Conservation (phyloP, 1,139 yeast species). For the Magnusiomyces fungicola region DNA sequence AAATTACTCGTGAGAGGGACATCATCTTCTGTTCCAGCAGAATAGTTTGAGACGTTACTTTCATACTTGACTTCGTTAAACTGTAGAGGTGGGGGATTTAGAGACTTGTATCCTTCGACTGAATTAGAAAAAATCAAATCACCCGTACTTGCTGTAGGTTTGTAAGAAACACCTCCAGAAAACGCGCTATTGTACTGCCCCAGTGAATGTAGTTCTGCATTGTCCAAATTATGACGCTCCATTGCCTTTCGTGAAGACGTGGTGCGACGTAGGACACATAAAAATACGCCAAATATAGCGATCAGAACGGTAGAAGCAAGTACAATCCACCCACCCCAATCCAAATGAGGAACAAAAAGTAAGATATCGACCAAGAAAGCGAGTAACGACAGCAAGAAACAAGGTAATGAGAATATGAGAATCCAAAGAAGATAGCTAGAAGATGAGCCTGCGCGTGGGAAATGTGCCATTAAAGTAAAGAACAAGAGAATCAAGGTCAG, state of each 20-base stretch:
- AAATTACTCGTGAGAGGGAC: slow-evolving; percentile 15
- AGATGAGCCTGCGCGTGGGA: slow-evolving; percentile 34
- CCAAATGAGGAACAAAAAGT: slow-evolving; percentile 45
- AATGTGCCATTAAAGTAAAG: slow-evolving; percentile 35
- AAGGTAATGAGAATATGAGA: slow-evolving; percentile 39
- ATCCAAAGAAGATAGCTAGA: slow-evolving; percentile 35
- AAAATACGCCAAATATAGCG: slow-evolving; percentile 36
- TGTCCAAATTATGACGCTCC: slow-evolving; percentile 25
- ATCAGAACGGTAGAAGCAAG: slow-evolving; percentile 40
- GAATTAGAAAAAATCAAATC: slow-evolving; percentile 3
- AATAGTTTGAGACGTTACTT: slow-evolving; percentile 10
- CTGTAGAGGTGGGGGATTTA: slow-evolving; percentile 13
- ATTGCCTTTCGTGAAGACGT: slow-evolving; percentile 42
- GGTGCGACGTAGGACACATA: slow-evolving; percentile 47
- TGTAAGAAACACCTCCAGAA: slow-evolving; percentile 8
- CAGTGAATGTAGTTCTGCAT: slow-evolving; percentile 23
- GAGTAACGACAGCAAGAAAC: slow-evolving; percentile 43
- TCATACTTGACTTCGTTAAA: slow-evolving; percentile 22
- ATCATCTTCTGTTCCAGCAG: slow-evolving; percentile 14
- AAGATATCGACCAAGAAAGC: slow-evolving; percentile 50
- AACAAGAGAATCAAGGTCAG: slow-evolving; percentile 50
- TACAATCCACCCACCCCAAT: slow-evolving; percentile 51
- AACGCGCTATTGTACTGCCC: slow-evolving; percentile 11
- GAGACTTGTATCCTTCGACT: slow-evolving; percentile 1
- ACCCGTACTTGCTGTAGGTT: slow-evolving; percentile 4